A percentile compares a stretch with the other conserved stretches of the same genome.
Conservation (phyloP, 139 green algal species). For the Pleodorina starrii region DNA sequence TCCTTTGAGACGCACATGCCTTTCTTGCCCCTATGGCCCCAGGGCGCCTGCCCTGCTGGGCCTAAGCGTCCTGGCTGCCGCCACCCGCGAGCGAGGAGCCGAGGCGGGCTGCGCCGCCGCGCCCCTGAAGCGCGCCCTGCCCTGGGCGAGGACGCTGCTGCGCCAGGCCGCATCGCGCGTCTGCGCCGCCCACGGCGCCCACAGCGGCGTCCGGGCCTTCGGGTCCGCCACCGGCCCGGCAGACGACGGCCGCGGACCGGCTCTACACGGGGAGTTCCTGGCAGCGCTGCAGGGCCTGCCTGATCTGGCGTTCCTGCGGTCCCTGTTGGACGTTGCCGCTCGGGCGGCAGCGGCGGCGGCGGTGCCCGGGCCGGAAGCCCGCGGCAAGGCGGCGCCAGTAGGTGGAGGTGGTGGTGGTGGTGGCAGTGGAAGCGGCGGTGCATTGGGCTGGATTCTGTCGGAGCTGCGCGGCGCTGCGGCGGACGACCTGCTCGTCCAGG, state of each 20-base stretch:
- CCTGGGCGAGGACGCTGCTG: neutral
- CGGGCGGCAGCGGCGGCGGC: neutral
- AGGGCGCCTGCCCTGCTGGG: constrained; percentile 26
- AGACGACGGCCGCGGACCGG: neutral
- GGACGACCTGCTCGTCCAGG: constrained; percentile 19
- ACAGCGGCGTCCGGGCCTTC: neutral
- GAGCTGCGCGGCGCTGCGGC: neutral
- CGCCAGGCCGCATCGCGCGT: neutral
- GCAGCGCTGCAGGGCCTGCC: neutral
- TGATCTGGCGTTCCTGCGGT: neutral
- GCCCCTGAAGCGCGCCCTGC: neutral
- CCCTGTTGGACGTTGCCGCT: neutral
- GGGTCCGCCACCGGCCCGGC: neutral
- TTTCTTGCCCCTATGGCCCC: neutral
- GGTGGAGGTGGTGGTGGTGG: neutral
- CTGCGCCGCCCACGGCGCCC: neutral
- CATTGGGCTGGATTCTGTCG: neutral
- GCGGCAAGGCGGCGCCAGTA: neutral
- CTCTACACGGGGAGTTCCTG: neutral
- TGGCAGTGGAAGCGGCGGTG: neutral
- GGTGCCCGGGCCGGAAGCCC: neutral
- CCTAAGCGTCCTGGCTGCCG: neutral
- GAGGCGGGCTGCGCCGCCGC: too few species aligned
- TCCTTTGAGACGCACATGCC: too few species aligned
- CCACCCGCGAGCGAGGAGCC: neutral